phyloP scores from a whole-genome alignment of 805 yeast genomes.

The Ogataea zsoltii region DNA sequence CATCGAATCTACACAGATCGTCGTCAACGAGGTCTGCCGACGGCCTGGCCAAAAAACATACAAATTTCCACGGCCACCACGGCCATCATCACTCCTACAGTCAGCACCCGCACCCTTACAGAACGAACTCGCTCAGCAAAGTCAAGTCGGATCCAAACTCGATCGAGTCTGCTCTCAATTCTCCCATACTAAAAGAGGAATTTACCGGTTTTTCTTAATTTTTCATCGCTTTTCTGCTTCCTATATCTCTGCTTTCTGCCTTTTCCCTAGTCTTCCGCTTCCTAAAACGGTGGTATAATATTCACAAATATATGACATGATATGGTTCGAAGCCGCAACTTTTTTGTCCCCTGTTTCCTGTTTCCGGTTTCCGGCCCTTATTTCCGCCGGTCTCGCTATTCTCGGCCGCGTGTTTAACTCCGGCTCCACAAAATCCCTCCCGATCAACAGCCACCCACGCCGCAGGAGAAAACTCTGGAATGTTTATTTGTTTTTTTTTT shows the following conservation, averaged over 20 bases:
- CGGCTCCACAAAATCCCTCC: too few species aligned
- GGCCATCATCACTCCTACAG: slow-evolving; percentile 18
- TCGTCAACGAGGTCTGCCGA: slow-evolving; percentile 18
- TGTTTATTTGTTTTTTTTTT: too few species aligned
- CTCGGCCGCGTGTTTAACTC: too few species aligned
- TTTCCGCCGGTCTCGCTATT: too few species aligned
- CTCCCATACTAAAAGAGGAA: slow-evolving; percentile 15
- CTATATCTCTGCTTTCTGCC: not conserved
- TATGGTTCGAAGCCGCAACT: too few species aligned
- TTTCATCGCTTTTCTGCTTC: not conserved
- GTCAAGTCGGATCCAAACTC: slow-evolving; percentile 13
- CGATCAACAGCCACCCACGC: too few species aligned
- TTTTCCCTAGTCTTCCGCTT: not conserved
- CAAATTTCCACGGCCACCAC: slow-evolving; percentile 12
- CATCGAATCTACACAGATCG: slow-evolving; percentile 20
- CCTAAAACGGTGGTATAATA: not conserved
- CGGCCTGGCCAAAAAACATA: slow-evolving; percentile 10
- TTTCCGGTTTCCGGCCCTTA: too few species aligned
- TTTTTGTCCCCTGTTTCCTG: too few species aligned
- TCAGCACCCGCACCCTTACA: slow-evolving; percentile 30
- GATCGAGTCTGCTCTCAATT: slow-evolving; percentile 8
- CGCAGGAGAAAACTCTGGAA: too few species aligned
- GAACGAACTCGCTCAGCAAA: slow-evolving; percentile 15
- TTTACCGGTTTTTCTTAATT: slow-evolving; percentile 5
- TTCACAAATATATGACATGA: not conserved